Evolutionary conservation across 1,284 basidiomycete species (phyloP).

Genomic region (Exobasidium rhododendri): DNA sequence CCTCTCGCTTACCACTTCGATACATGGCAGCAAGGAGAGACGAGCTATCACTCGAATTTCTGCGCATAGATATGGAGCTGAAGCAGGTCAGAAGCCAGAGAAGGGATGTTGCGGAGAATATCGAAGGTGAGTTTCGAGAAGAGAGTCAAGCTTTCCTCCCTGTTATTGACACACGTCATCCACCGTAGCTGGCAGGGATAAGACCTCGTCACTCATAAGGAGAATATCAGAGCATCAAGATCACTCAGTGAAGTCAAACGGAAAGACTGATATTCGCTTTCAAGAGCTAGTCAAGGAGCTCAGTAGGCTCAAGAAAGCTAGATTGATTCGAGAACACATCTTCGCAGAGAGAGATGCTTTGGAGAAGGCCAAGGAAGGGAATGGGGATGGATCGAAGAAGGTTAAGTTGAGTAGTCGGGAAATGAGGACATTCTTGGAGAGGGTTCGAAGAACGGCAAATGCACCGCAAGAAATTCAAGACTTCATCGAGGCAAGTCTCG

Average conservation of each 20-base stretch:
- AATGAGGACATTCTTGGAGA: background rate
- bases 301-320: background rate
- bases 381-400: background rate
- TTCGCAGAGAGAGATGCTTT: too few species aligned
- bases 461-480: background rate
- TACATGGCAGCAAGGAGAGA: background rate
- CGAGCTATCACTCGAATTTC: background rate
- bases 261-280: too few species aligned
- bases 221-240: too few species aligned
- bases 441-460: background rate
- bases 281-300: background rate
- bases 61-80: background rate
- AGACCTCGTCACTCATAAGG: too few species aligned
- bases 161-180: too few species aligned
- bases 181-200: too few species aligned
- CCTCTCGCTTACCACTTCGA: background rate
- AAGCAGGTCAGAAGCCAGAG: background rate
- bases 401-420: background rate
- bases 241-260: too few species aligned
- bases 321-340: background rate
- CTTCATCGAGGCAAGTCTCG: background rate
- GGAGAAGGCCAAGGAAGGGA: background rate
- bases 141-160: too few species aligned
- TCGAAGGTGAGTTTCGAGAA: constrained; percentile 1
- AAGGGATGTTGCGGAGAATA: background rate